A percentile compares a stretch with the other conserved stretches of the same genome.
Conservation (phyloP, 2,329 filamentous ascomycete species). For the Pseudogymnoascus sp. region DNA sequence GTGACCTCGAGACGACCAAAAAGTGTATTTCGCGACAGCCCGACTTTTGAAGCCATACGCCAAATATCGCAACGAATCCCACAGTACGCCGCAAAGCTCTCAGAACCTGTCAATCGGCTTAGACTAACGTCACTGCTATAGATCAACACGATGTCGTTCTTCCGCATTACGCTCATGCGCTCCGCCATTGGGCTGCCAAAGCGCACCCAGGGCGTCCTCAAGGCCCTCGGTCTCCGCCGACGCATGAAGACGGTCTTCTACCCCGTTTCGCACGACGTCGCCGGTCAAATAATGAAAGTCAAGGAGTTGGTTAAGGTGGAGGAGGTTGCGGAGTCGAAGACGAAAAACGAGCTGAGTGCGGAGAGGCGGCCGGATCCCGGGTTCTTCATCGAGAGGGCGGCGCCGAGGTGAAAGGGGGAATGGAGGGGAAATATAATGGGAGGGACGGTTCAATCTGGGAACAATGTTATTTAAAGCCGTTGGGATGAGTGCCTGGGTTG, state of each 20-base stretch:
- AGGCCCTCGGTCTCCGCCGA: conserved; percentile 63
- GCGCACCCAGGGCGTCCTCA: conserved; percentile 57
- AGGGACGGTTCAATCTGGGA: neutral
- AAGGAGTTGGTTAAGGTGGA: conserved; percentile 65
- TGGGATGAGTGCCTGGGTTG: neutral
- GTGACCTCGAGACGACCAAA: neutral
- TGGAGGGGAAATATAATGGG: neutral
- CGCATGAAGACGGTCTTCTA: conserved; percentile 68
- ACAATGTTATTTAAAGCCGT: neutral
- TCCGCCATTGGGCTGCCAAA: conserved; percentile 64
- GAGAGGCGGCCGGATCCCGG: conserved; percentile 59
- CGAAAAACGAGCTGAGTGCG: conserved; percentile 51
- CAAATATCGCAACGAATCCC: neutral
- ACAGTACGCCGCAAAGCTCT: neutral
- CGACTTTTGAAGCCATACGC: conserved; percentile 4
- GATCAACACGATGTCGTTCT: conserved; percentile 48
- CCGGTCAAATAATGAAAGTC: conserved; percentile 68
- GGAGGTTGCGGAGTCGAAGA: conserved; percentile 55
- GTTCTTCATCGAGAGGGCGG: conserved; percentile 55
- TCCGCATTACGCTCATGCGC: conserved; percentile 65
- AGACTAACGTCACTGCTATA: neutral
- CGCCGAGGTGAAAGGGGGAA: conserved; percentile 14
- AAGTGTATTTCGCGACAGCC: conserved; percentile 6
- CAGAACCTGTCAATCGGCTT: neutral
- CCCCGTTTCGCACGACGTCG: conserved; percentile 57